Percentiles rank a stretch among this genome's conserved stretches.
phyloP scores from a whole-genome alignment of 345 rosid species.

The Euphorbia tirucalli region DNA sequence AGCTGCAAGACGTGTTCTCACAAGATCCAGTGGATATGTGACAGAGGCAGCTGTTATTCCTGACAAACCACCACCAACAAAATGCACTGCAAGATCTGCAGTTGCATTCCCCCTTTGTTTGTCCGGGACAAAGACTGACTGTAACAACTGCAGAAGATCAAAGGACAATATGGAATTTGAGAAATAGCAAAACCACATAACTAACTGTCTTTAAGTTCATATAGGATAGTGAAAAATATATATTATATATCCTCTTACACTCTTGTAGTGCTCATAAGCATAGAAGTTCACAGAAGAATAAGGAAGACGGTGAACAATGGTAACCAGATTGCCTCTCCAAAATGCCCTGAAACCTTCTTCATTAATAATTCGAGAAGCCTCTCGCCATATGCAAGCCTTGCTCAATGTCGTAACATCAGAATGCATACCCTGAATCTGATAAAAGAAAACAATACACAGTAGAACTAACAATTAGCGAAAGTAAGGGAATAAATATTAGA shows the following conservation, averaged over 20 bases:
- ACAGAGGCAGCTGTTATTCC: slow-evolving; percentile 97
- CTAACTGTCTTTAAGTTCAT: neutral
- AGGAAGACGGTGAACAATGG: slow-evolving; percentile 89
- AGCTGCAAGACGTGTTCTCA: slow-evolving; percentile 92
- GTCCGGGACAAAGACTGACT: slow-evolving; percentile 52
- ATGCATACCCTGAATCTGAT: slow-evolving; percentile 97
- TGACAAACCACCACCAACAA: slow-evolving; percentile 83
- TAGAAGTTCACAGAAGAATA: slow-evolving; percentile 78
- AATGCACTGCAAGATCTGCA: slow-evolving; percentile 62
- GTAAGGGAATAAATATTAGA: too few relatives aligned
- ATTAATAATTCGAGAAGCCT: slow-evolving; percentile 71
- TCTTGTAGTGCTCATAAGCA: slow-evolving; percentile 74
- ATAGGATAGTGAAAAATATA: neutral
- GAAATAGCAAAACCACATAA: neutral
- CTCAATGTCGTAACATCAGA: slow-evolving; percentile 57
- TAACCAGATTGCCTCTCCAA: slow-evolving; percentile 96
- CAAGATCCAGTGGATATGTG: slow-evolving; percentile 96
- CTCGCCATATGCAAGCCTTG: slow-evolving; percentile 67
- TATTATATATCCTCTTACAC: slow-evolving; percentile 42
- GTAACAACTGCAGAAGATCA: slow-evolving; percentile 52
- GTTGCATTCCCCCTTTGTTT: slow-evolving; percentile 43
- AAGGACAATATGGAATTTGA: slow-evolving; percentile 7
- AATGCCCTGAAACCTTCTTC: slow-evolving; percentile 96
- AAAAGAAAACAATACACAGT: slow-evolving; percentile 11
- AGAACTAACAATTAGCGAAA: slow-evolving; percentile 6